Evolutionary conservation across 192 early-diverging fungal species (phyloP), one percentile per base, ranked within the genome.

Genomic region (Coemansia sp.): DNA sequence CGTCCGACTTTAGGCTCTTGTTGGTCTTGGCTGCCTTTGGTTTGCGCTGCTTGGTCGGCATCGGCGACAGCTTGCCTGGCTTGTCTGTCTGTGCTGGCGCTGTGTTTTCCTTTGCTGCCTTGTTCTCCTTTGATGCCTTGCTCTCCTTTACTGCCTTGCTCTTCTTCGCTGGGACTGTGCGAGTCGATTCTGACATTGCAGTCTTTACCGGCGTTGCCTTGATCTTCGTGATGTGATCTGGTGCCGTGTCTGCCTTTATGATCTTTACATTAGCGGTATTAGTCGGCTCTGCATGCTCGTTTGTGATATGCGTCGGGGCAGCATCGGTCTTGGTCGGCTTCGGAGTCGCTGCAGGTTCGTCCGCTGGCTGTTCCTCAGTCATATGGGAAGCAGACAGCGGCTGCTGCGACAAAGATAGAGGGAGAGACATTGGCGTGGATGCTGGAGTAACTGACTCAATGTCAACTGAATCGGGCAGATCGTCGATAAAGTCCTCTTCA

Each of bases 31-130:
- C 2, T 35, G 33, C 2, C 33, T 35, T 35, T 35, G 40, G 5
- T 16, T 43, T 43, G 40, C 40, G 40, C 40, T 43, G 40, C 40
- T 43, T 18, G 45, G 23, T 21, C 23, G 22, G 45, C 21, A 21
- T 18, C 9, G 5, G 18, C 45, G 33, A 35, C 40, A n/a, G 12
- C n/a, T 60, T 50, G 62, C 54, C 14, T 24, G 27, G 45, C 54
- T 56, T 64, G 32, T 21, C 62, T 56, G 52, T n/a, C 22, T 51
- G 52, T 11, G 11, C 29, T 32, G 61, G 61, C 0, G 51, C 61
- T 5, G 45, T 44, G 35, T 64, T 70, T 28, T 62, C 67, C 49
- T 69, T 69, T 33, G 55, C 44, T 12, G 44, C n/a, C n/a, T n/a
- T n/a, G n/a, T n/a, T n/a, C n/a, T n/a, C n/a, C n/a, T n/a, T n/a